Percentiles rank a stretch among this genome's conserved stretches.
These are phyloP conservation scores for Citrullus amarus DNA, from an alignment of 306 rosid species.

Conservation along the genomic window DNA sequence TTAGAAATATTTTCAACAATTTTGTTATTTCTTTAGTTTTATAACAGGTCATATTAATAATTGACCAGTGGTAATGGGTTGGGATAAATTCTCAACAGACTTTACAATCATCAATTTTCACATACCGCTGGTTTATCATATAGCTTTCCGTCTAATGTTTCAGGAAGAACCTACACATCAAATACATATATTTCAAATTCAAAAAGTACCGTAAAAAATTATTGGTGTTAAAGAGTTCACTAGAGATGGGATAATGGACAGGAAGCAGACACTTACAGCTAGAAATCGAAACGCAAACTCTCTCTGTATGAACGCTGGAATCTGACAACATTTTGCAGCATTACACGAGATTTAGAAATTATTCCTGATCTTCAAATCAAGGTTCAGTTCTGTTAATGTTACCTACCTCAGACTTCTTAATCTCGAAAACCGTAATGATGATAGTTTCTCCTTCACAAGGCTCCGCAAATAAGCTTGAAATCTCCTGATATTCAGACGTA, in stretches of 20 bases:
- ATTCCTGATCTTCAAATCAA: neutral
- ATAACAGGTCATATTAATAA: no score
- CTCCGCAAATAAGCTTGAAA: slow-evolving; percentile 86
- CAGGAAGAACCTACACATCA: slow-evolving; percentile 50
- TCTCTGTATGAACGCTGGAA: slow-evolving; percentile 78
- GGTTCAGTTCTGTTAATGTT: slow-evolving; percentile 3
- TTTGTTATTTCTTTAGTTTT: no score
- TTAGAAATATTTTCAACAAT: no score
- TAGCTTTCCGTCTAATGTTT: slow-evolving; percentile 50
- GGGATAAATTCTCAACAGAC: neutral
- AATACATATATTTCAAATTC: neutral
- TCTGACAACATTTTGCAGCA: slow-evolving; percentile 28
- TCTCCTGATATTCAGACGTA: slow-evolving; percentile 41
- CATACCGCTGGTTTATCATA: slow-evolving; percentile 58
- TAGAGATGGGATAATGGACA: neutral
- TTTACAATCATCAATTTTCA: neutral
- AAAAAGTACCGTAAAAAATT: neutral
- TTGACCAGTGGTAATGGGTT: no score
- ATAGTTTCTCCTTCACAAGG: slow-evolving; percentile 67
- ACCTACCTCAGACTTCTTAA: slow-evolving; percentile 86
- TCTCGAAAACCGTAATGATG: slow-evolving; percentile 66
- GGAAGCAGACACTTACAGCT: slow-evolving; percentile 41
- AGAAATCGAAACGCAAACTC: slow-evolving; percentile 88
- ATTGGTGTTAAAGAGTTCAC: neutral
- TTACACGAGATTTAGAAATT: neutral